These are phyloP conservation scores for Taxawa tesnikishii DNA, from an alignment of 2,329 filamentous ascomycete genomes.

Conservation along the genomic window DNA sequence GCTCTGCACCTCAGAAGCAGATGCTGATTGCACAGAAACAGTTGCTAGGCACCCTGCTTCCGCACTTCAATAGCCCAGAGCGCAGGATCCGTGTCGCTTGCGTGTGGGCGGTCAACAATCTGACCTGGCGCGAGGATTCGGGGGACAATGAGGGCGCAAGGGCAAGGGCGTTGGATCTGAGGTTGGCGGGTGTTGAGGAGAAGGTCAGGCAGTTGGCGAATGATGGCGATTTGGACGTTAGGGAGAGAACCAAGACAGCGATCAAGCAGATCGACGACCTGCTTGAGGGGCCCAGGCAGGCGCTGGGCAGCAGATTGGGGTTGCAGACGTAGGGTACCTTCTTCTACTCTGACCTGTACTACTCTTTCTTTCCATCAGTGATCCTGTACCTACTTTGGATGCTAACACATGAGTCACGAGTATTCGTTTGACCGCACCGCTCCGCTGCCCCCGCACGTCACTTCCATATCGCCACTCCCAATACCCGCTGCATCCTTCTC, in stretches of 20 bases:
- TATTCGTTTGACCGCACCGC: no score
- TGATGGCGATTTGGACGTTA: constrained; percentile 69
- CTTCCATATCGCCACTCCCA: no score
- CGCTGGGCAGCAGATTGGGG: no score
- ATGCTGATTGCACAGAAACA: constrained; percentile 64
- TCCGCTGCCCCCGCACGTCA: no score
- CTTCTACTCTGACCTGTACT: no score
- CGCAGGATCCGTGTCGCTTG: constrained; percentile 64
- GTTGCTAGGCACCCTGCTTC: constrained; percentile 59
- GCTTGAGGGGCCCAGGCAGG: constrained; percentile 9
- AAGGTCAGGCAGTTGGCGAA: constrained; percentile 16
- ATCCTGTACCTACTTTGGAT: no score
- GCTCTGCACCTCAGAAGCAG: constrained; percentile 64
- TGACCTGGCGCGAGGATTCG: constrained; percentile 70
- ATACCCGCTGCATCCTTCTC: no score
- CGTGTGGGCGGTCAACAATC: constrained; percentile 74
- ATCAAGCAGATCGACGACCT: constrained; percentile 51
- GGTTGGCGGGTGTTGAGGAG: constrained; percentile 41
- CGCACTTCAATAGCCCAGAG: constrained; percentile 61
- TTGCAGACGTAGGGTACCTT: no score
- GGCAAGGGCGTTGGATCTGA: constrained; percentile 56
- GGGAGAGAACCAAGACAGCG: constrained; percentile 72
- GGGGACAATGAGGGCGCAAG: constrained; percentile 53
- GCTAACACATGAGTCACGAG: no score
- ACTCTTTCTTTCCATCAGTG: no score